Conservation (phyloP, 352 stramenopile species). For the Hyaloperonospora brassicae region DNA sequence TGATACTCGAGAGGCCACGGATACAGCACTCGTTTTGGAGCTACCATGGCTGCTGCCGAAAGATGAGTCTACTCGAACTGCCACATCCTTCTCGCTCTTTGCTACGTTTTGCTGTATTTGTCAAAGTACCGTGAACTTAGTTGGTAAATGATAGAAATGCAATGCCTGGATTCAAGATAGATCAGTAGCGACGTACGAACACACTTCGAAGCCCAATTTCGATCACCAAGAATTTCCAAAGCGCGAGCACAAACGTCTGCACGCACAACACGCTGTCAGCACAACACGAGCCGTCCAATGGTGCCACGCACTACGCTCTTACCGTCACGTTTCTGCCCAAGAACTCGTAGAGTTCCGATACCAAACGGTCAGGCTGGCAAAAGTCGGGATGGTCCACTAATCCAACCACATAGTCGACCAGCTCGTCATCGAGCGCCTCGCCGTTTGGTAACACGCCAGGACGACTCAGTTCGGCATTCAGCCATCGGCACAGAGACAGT, state of each 20-base stretch:
- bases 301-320: conserved; percentile 6
- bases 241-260: conserved; percentile 51
- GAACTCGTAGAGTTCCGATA: conserved; percentile 64
- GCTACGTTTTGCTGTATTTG: conserved; percentile 8
- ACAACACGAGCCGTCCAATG: neutral
- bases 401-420: conserved; percentile 57
- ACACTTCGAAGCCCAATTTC: conserved; percentile 44
- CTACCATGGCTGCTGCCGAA: neutral
- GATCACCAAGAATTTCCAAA: conserved; percentile 72
- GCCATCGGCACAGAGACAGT: conserved; percentile 30
- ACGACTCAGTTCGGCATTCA: conserved; percentile 38
- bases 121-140: conserved; percentile 4
- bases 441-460: conserved; percentile 21
- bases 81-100: conserved; percentile 3
- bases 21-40: neutral
- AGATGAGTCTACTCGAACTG: conserved; percentile 1
- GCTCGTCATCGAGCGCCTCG: conserved; percentile 40
- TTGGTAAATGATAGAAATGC: neutral
- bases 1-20: neutral
- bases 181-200: conserved; percentile 29
- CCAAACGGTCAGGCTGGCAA: conserved; percentile 54
- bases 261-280: conserved; percentile 4
- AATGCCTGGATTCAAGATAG: neutral
- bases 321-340: conserved; percentile 35
- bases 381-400: conserved; percentile 67